Base-by-base conservation (phyloP, 2,329 filamentous ascomycete genomes). In the Didymella pinodella region DNA sequence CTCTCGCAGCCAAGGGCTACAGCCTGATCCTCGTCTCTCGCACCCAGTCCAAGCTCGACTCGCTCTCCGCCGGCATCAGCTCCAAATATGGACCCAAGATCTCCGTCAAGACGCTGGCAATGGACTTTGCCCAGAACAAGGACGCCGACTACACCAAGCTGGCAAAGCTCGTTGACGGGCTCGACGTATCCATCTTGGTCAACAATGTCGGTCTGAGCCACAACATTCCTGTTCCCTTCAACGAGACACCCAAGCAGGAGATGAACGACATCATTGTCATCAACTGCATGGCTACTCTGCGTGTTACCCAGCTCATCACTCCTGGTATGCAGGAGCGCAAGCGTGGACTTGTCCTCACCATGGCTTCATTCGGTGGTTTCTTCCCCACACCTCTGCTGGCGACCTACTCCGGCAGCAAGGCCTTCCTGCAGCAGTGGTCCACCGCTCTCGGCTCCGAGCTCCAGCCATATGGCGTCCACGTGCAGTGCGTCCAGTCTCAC, bases 161-260 rank as follows among this genome's bases (percentile, higher is more conserved):
- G 48, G 85, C 87, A 65, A 81, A 86, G 64, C 78, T 92, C 25
- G 81, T 97, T 49, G 79, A 86, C 20, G 89, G 85, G 7, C 85
- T 96, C 38, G 93, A 97, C 66, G 82, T 99, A 26, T 89, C 89
- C 44, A 90, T 99, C 62, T 82, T 99, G 64, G 85, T 99, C 83
- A 99, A 99, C 85, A 99, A 99, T 72, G 95, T 99, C 54, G 95
- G 95, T 65, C 89, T 93, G 77, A 96, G 91, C 78, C 95, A 99
- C 83, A 90, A 85, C 77, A 97, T 98, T 54, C 95, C 95, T 2
- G 92, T 96, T 0, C 85, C 93, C 0, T 99, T 99, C 80, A 81
- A 90, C 48, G 85, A 92, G 71, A 98, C 94, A 0, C 79, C 88
- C 12, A 84, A 88, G 72, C 83, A 90, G 59, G 95, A 98, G 81